These are phyloP conservation scores for Herpetomonas samuelpessoai DNA, from an alignment of 208 protist genomes.

Conservation along the genomic window DNA sequence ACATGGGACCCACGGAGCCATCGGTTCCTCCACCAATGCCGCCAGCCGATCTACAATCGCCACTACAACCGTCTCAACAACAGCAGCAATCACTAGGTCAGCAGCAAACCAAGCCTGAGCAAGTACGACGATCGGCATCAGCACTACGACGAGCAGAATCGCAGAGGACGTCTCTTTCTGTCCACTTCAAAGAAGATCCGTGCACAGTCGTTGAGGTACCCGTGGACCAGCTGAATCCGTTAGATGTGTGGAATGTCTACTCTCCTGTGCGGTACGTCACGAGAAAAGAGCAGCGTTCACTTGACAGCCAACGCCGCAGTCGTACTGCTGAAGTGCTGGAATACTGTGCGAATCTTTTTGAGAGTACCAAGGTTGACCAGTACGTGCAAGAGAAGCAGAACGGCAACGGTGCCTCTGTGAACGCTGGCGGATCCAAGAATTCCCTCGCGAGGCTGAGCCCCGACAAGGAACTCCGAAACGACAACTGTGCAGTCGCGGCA, in stretches of 20 bases:
- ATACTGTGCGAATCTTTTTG: slow-evolving; percentile 5
- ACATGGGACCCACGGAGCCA: too few relatives aligned
- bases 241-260: slow-evolving; percentile 48
- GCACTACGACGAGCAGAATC: background rate
- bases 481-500: slow-evolving; percentile 18
- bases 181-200: background rate
- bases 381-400: slow-evolving; percentile 20
- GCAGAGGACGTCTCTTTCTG: background rate
- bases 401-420: slow-evolving; percentile 9
- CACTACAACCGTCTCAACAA: too few relatives aligned
- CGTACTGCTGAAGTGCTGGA: slow-evolving; percentile 15
- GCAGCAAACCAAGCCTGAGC: too few relatives aligned
- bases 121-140: background rate
- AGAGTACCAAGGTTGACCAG: slow-evolving; percentile 3
- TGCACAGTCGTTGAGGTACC: slow-evolving; percentile 17
- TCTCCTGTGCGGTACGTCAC: slow-evolving; percentile 41
- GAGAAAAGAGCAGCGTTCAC: slow-evolving; percentile 36
- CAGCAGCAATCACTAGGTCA: too few relatives aligned
- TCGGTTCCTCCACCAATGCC: too few relatives aligned
- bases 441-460: background rate
- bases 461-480: background rate
- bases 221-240: slow-evolving; percentile 35
- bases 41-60: too few relatives aligned
- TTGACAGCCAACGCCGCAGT: slow-evolving; percentile 18
- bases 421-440: background rate